A percentile compares a stretch with the other conserved stretches of the same genome.
Conservation (phyloP, 805 yeast species). For the Wickerhamomyces rabaulensis region DNA sequence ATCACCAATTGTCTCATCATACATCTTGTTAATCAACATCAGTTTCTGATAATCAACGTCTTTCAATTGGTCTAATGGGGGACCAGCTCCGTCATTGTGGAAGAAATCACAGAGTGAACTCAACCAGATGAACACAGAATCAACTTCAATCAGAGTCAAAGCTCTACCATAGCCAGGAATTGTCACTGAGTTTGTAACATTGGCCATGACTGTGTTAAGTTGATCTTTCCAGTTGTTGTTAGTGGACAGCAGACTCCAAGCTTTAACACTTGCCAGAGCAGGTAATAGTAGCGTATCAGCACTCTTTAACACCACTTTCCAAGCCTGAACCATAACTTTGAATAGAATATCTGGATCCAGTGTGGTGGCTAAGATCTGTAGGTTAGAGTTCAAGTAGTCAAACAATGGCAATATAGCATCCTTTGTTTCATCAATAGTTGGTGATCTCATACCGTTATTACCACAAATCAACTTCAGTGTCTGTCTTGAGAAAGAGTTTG, state of each 20-base stretch:
- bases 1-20: slow-evolving; percentile 43
- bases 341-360: slow-evolving; percentile 51
- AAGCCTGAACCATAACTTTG: slow-evolving; percentile 69
- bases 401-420: slow-evolving; percentile 70
- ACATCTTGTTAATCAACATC: slow-evolving; percentile 57
- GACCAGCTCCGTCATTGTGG: slow-evolving; percentile 78
- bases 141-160: slow-evolving; percentile 55
- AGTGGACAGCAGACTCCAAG: slow-evolving; percentile 22
- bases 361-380: slow-evolving; percentile 55
- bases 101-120: slow-evolving; percentile 68
- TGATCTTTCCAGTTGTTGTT: slow-evolving; percentile 35
- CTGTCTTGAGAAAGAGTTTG: slow-evolving; percentile 48
- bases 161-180: slow-evolving; percentile 49
- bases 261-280: slow-evolving; percentile 44
- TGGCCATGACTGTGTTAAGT: slow-evolving; percentile 43
- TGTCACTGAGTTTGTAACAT: slow-evolving; percentile 32
- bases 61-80: slow-evolving; percentile 58
- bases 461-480: slow-evolving; percentile 57
- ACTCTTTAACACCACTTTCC: slow-evolving; percentile 66
- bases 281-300: slow-evolving; percentile 77
- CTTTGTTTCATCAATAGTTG: slow-evolving; percentile 45
- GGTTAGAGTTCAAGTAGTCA: slow-evolving; percentile 65
- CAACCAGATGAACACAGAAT: slow-evolving; percentile 68
- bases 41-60: slow-evolving; percentile 60
- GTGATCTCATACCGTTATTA: slow-evolving; percentile 35